Evolutionary conservation across 2,329 filamentous ascomycete genomes (phyloP).

Genomic region (Colletotrichum endophyticum): DNA sequence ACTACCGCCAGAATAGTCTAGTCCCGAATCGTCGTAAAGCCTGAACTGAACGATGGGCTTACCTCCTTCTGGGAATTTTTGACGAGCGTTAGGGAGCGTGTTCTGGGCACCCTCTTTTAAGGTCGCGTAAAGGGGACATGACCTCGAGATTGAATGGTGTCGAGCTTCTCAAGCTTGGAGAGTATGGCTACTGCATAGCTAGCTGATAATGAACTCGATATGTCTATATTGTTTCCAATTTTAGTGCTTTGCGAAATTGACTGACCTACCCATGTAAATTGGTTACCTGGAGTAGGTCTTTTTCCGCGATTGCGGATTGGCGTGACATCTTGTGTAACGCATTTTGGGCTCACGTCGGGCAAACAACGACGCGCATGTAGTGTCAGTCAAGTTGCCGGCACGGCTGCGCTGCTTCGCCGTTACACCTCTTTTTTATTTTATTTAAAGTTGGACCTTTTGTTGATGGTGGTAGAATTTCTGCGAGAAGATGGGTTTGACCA

Average conservation of each 20-base stretch:
- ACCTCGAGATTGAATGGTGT: background rate
- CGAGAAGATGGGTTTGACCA: background rate
- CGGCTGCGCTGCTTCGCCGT: background rate
- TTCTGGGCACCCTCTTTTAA: background rate
- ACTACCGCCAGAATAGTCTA: background rate
- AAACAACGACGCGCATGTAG: background rate
- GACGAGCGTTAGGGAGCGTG: conserved; percentile 12
- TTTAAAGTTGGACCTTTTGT: background rate
- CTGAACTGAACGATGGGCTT: conserved; percentile 32
- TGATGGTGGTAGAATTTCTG: background rate
- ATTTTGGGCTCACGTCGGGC: background rate
- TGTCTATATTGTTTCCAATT: conserved; percentile 6
- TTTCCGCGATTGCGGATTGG: background rate
- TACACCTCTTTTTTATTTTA: background rate
- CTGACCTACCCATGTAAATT: background rate
- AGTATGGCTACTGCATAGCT: background rate
- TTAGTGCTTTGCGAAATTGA: background rate
- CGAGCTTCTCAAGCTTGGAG: background rate
- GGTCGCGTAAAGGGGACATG: background rate
- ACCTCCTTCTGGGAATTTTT: conserved; percentile 24
- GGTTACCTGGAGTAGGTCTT: background rate
- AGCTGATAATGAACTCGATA: background rate
- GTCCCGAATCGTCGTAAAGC: conserved; percentile 12
- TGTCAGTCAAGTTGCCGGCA: background rate
- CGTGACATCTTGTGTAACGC: background rate